Conservation (phyloP, 208 protist species). For the Wallacemonas sp. region DNA sequence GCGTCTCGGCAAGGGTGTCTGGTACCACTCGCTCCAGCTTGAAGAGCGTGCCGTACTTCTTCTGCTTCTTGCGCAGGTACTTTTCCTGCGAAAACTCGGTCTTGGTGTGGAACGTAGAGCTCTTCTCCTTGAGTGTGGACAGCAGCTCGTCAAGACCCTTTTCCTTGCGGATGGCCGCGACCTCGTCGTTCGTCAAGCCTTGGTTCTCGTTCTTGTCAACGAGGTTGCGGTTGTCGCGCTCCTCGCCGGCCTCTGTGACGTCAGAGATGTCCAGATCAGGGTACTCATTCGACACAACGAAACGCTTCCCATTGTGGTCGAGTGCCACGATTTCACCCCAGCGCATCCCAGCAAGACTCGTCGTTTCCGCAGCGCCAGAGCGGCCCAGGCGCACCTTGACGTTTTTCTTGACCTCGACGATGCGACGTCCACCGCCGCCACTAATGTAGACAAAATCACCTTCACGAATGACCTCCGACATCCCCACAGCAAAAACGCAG, state of each 20-base stretch:
- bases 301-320: conserved; percentile 48
- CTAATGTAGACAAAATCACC: conserved; percentile 86
- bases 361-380: conserved; percentile 52
- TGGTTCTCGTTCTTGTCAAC: conserved; percentile 83
- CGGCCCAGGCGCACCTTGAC: conserved; percentile 66
- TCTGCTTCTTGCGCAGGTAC: conserved; percentile 91
- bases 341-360: conserved; percentile 78
- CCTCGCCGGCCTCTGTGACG: conserved; percentile 23
- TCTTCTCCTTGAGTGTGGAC: conserved; percentile 79
- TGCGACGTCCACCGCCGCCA: conserved; percentile 70
- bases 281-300: conserved; percentile 73
- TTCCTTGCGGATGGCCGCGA: conserved; percentile 70
- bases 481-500: too few relatives aligned
- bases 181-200: conserved; percentile 74
- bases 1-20: conserved; percentile 75
- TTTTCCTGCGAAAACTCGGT: conserved; percentile 92
- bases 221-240: conserved; percentile 82
- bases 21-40: conserved; percentile 77
- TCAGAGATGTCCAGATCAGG: conserved; percentile 87
- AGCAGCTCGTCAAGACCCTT: conserved; percentile 79
- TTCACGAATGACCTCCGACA: conserved; percentile 46
- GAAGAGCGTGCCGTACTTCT: conserved; percentile 86
- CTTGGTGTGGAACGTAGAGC: conserved; percentile 84
- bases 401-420: conserved; percentile 60
- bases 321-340: conserved; percentile 79